Evolutionary conservation across 1,139 yeast species (phyloP).

Genomic region (Yamadazyma triangularis): DNA sequence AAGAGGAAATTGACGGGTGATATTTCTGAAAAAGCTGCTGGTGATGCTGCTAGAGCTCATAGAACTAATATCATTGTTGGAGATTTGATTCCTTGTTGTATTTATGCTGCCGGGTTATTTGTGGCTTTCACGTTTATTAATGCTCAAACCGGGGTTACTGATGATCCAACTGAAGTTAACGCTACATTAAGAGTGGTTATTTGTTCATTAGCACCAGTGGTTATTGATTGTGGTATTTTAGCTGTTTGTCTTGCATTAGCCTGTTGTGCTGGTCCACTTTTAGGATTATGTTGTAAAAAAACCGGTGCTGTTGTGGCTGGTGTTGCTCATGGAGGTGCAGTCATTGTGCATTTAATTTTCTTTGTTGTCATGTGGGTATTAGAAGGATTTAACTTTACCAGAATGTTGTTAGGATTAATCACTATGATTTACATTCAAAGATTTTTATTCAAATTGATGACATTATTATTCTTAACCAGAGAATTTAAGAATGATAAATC

Average conservation of each 20-base stretch:
- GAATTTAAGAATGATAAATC: constrained; percentile 97
- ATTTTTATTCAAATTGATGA: constrained; percentile 78
- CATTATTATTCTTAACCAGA: constrained; percentile 78
- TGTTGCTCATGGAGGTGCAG: constrained; percentile 93
- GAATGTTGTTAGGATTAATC: constrained; percentile 82
- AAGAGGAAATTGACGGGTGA: constrained; percentile 88
- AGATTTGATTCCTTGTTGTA: constrained; percentile 77
- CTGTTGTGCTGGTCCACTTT: constrained; percentile 95
- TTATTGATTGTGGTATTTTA: constrained; percentile 80
- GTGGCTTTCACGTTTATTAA: constrained; percentile 91
- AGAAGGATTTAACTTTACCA: constrained; percentile 86
- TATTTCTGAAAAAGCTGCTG: constrained; percentile 87
- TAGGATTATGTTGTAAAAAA: constrained; percentile 94
- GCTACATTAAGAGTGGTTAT: constrained; percentile 80
- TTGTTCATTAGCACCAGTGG: constrained; percentile 91
- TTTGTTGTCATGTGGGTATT: constrained; percentile 96
- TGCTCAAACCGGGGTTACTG: constrained; percentile 91
- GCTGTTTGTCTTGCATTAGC: constrained; percentile 72
- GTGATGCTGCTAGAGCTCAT: constrained; percentile 93
- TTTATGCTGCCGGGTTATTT: constrained; percentile 88
- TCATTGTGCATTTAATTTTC: constrained; percentile 76
- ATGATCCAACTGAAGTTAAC: constrained; percentile 53
- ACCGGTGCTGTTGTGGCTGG: constrained; percentile 98
- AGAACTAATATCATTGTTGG: constrained; percentile 82
- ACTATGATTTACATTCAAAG: constrained; percentile 88